Evolutionary conservation across 192 early-diverging fungal genomes (phyloP), one percentile per base, ranked within the genome.

Genomic region (Lobulomyces angularis): DNA sequence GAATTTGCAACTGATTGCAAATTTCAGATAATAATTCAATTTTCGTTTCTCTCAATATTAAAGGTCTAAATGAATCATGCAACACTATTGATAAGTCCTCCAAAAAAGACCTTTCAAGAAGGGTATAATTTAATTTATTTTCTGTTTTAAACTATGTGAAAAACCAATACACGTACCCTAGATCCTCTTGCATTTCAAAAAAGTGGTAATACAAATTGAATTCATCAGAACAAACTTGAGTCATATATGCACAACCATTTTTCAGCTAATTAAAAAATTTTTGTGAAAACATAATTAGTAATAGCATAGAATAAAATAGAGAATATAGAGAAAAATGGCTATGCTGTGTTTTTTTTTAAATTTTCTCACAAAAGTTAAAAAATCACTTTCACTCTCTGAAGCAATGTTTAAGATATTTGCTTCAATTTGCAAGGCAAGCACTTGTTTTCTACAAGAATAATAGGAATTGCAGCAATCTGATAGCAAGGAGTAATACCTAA

Each of bases 21-120:
- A 97, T 56, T 20, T 81, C 86, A 0, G 90, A 84, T 6, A 97
- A 67, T 14, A 71, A 69, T 23, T 80, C 79, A 12, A 94, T 88
- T 23, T 75, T 63, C 12, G 69, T 61, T 48, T 93, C 87, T 45
- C 84, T 81, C 43, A 95, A 83, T 33, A 97, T 86, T 7, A 82
- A 60, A 20, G 90, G 89, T 3, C 93, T 77, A 17, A 93, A 64
- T 22, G 81, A 74, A 40, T 92, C 83, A 46, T 90, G 83, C 11
- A 97, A 64, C 41, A 79, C 62, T 28, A 71, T 67, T 37, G 79
- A 75, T 4, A 86, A 53, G 0, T 65, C 46, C 37, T 97, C 89
- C 26, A 93, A 55, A 47, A 84, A 87, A 21, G 56, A 61, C 21
- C 84, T 84, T 47, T 46, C 36, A 32, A 32, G 19, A 24, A 25